phyloP scores from a whole-genome alignment of 129 eudicot genomes.

The Artemisia annua region DNA sequence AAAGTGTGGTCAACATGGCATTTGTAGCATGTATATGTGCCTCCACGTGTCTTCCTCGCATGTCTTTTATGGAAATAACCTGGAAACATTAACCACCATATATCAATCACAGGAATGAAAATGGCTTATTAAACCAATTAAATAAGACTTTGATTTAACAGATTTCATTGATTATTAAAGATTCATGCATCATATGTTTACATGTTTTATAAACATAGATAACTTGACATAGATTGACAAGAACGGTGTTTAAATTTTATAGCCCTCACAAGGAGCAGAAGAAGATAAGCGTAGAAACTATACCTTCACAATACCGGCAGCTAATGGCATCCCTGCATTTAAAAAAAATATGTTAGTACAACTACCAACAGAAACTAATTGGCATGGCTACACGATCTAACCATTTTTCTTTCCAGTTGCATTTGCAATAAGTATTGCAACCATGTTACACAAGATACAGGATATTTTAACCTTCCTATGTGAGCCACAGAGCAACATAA shows the following conservation, averaged over 20 bases:
- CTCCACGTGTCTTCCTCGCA: constrained; percentile 61
- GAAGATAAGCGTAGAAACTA: not conserved
- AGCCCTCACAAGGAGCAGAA: constrained; percentile 2
- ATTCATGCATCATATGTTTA: constrained; percentile 4
- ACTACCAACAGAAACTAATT: constrained; percentile 5
- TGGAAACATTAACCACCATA: constrained; percentile 26
- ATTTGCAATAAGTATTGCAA: constrained; percentile 15
- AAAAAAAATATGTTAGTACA: constrained; percentile 17
- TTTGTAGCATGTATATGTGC: constrained; percentile 67
- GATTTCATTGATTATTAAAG: not conserved
- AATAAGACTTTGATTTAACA: not conserved
- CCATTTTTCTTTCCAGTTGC: constrained; percentile 4
- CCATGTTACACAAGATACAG: not conserved
- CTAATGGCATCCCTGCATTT: constrained; percentile 81
- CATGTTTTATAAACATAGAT: not conserved
- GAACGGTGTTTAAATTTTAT: not conserved
- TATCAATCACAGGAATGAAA: not conserved
- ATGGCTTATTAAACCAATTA: not conserved
- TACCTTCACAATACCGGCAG: constrained; percentile 87
- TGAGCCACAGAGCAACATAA: not conserved
- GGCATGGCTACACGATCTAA: constrained; percentile 14
- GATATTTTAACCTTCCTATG: not conserved
- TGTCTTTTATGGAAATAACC: constrained; percentile 85
- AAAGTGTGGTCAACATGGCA: constrained; percentile 45
- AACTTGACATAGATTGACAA: not conserved